Evolutionary conservation across 176 grass and related monocot species (phyloP).

Genomic region (Poa annua): DNA sequence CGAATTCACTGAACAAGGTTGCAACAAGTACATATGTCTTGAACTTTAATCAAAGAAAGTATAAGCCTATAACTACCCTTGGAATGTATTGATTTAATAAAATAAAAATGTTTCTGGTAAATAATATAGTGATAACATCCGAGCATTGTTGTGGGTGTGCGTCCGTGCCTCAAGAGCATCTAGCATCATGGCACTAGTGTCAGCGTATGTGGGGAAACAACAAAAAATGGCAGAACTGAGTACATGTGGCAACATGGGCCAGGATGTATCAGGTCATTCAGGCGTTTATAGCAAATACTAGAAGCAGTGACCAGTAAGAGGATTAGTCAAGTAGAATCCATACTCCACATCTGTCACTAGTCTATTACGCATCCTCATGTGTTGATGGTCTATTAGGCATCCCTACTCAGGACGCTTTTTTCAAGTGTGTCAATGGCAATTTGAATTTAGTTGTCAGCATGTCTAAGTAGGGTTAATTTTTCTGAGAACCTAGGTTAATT

Average conservation of each 20-base stretch:
- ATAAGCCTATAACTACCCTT: constrained; percentile 4
- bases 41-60: not conserved
- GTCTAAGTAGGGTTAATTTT: not conserved
- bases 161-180: constrained; percentile 9
- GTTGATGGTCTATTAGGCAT: not conserved
- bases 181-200: not conserved
- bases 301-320: not conserved
- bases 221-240: not conserved
- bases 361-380: not conserved
- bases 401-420: not conserved
- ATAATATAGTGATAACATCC: not conserved
- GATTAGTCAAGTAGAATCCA: constrained; percentile 3
- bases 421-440: not conserved
- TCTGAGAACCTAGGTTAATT: not conserved
- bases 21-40: constrained; percentile 20
- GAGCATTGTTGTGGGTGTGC: constrained; percentile 3
- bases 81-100: constrained; percentile 13
- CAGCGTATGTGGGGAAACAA: not conserved
- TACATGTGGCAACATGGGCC: not conserved
- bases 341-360: not conserved
- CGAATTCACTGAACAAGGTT: constrained; percentile 4
- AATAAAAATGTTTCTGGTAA: not conserved
- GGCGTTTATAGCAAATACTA: not conserved
- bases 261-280: not conserved
- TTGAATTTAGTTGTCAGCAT: not conserved